Evolutionary conservation across 2,329 filamentous ascomycete species (phyloP).

Genomic region (Polytolypa hystricis): DNA sequence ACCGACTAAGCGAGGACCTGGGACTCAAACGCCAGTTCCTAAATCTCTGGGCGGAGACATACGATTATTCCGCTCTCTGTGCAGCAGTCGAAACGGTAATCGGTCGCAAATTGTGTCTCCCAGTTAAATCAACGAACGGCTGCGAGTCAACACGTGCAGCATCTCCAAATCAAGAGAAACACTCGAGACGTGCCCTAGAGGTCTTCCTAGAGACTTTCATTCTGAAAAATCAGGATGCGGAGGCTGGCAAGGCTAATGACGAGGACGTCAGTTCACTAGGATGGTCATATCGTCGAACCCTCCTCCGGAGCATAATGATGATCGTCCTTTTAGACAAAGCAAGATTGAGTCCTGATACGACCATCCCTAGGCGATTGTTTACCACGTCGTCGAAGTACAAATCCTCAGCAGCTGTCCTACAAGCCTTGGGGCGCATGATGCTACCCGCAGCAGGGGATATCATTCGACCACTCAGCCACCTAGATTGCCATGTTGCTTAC

Average conservation of each 20-base stretch:
- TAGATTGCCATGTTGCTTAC: conserved; percentile 46
- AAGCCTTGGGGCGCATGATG: conserved; percentile 42
- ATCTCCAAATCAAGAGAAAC: conserved; percentile 13
- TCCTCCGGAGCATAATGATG: conserved; percentile 49
- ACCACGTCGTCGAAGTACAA: conserved; percentile 42
- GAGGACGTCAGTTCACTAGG: conserved; percentile 33
- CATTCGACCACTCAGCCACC: conserved; percentile 42
- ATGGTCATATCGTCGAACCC: conserved; percentile 45
- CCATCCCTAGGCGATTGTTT: conserved; percentile 38
- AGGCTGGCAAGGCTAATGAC: conserved; percentile 12
- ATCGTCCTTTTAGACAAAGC: conserved; percentile 48
- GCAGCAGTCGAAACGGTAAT: conserved; percentile 48
- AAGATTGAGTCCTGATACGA: conserved; percentile 28
- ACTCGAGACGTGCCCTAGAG: conserved; percentile 35
- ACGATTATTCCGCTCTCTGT: conserved; percentile 40
- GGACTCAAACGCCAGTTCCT: conserved; percentile 48
- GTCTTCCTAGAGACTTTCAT: conserved; percentile 47
- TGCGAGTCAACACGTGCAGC: conserved; percentile 1
- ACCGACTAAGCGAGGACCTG: conserved; percentile 44
- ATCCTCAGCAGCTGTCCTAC: conserved; percentile 44
- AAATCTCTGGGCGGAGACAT: conserved; percentile 47
- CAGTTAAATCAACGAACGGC: conserved; percentile 8
- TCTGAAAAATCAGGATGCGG: conserved; percentile 46
- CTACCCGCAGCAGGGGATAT: conserved; percentile 50
- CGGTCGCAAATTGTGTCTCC: conserved; percentile 39